phyloP scores from a whole-genome alignment of 208 protist genomes.

The Crithidia sp. region DNA sequence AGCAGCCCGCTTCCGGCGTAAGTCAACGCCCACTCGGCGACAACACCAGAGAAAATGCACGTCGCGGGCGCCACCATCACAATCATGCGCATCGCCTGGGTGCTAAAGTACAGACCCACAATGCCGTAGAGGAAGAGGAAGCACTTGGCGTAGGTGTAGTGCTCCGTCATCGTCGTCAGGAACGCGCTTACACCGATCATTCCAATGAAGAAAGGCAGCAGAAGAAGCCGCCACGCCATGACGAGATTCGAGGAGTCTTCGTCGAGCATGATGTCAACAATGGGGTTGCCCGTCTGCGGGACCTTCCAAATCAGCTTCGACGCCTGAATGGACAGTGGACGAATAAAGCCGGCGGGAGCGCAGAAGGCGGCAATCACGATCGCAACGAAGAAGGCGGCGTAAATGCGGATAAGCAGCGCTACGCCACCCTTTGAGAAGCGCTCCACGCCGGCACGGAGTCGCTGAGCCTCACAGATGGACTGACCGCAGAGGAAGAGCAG shows the following conservation, averaged over 20 bases:
- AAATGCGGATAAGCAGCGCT: constrained; percentile 35
- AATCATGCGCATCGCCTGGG: constrained; percentile 57
- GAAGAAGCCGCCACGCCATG: constrained; percentile 1
- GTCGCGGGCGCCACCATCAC: constrained; percentile 45
- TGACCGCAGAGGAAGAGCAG: constrained; percentile 62
- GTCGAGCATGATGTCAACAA: constrained; percentile 86
- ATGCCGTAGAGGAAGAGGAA: constrained; percentile 53
- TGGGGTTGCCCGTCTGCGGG: constrained; percentile 79
- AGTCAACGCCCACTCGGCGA: constrained; percentile 29
- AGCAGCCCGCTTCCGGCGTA: background rate
- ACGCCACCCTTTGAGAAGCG: constrained; percentile 33
- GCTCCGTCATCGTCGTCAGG: background rate
- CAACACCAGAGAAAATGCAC: constrained; percentile 32
- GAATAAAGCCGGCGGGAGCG: constrained; percentile 52
- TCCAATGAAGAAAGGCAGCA: constrained; percentile 13
- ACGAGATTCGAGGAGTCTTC: constrained; percentile 30
- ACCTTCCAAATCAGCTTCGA: constrained; percentile 69
- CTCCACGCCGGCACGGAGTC: constrained; percentile 22
- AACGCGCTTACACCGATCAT: background rate
- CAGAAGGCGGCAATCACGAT: constrained; percentile 31
- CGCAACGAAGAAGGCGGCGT: constrained; percentile 27
- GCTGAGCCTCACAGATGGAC: constrained; percentile 34
- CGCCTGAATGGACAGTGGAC: constrained; percentile 61
- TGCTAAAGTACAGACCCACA: constrained; percentile 56
- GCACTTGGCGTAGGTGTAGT: constrained; percentile 7